A percentile compares a stretch with the other conserved stretches of the same genome.
phyloP scores from a whole-genome alignment of 2,329 filamentous ascomycete species.

The Pseudogymnoascus sp. region DNA sequence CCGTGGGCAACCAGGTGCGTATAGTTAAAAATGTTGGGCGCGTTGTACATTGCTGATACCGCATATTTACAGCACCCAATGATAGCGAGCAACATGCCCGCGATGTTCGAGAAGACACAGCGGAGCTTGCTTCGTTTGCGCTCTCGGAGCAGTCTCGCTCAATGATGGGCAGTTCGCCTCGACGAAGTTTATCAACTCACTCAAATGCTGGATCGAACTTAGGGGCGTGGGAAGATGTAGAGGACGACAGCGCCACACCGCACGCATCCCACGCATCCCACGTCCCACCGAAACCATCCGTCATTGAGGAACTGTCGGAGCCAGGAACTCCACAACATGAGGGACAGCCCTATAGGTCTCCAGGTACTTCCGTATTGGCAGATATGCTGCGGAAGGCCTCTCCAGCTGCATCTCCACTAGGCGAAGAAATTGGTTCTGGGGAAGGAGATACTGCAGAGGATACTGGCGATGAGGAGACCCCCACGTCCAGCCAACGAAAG shows the following conservation, averaged over 20 bases:
- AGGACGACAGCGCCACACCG: slow-evolving; percentile 14
- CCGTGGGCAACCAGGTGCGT: slow-evolving; percentile 49
- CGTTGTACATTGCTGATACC: background rate
- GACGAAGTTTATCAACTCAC: slow-evolving; percentile 20
- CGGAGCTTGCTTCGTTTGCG: slow-evolving; percentile 75
- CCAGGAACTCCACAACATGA: slow-evolving; percentile 40
- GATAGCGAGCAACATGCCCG: slow-evolving; percentile 68
- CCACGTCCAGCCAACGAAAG: background rate
- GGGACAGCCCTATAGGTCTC: slow-evolving; percentile 26
- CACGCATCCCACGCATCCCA: slow-evolving; percentile 29
- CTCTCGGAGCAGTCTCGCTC: slow-evolving; percentile 50
- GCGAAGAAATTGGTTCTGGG: slow-evolving; percentile 2
- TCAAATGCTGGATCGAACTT: slow-evolving; percentile 19
- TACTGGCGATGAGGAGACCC: background rate
- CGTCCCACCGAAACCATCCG: slow-evolving; percentile 33
- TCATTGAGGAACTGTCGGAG: slow-evolving; percentile 55
- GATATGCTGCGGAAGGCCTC: slow-evolving; percentile 38
- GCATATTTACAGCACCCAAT: slow-evolving; percentile 36
- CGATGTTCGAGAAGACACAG: slow-evolving; percentile 76
- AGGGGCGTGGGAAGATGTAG: slow-evolving; percentile 20
- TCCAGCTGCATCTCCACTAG: slow-evolving; percentile 20
- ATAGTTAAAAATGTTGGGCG: background rate
- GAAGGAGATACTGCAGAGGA: background rate
- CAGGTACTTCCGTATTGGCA: slow-evolving; percentile 39
- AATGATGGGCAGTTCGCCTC: slow-evolving; percentile 13